These are phyloP conservation scores for Metschnikowia proteae DNA, from an alignment of 805 yeast genomes.

Conservation along the genomic window DNA sequence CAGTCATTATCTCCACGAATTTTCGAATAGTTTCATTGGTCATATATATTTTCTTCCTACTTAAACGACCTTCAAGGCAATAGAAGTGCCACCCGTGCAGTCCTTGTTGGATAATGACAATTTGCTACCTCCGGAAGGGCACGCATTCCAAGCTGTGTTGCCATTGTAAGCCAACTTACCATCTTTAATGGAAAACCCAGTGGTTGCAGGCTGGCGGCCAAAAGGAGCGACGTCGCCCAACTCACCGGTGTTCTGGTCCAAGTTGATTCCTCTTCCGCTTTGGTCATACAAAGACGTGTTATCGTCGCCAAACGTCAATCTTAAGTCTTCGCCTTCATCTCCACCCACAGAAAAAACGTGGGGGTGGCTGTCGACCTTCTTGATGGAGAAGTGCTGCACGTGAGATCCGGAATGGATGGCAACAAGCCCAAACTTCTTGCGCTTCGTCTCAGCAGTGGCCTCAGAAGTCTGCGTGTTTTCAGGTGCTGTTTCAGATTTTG, in stretches of 20 bases:
- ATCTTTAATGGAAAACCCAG: constrained; percentile 37
- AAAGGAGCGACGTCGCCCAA: constrained; percentile 32
- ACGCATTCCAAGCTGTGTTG: constrained; percentile 35
- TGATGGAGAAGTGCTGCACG: constrained; percentile 25
- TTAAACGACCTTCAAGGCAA: constrained; percentile 21
- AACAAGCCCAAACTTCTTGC: constrained; percentile 18
- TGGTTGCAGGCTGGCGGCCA: constrained; percentile 30
- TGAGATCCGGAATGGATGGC: constrained; percentile 25
- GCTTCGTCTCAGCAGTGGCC: neutral
- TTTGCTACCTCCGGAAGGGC: constrained; percentile 28
- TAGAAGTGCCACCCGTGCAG: constrained; percentile 29
- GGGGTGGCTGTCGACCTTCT: constrained; percentile 28
- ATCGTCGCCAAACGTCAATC: constrained; percentile 2
- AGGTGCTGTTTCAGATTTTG: neutral
- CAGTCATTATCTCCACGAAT: no score
- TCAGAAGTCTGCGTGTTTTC: neutral
- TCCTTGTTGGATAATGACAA: constrained; percentile 22
- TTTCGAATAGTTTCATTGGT: no score
- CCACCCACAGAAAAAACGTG: constrained; percentile 37
- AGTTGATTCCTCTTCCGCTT: constrained; percentile 27
- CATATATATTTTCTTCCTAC: no score
- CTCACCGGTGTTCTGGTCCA: constrained; percentile 30
- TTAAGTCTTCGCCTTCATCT: constrained; percentile 23
- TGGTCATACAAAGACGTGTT: constrained; percentile 23
- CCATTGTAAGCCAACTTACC: constrained; percentile 36